Evolutionary conservation across 768 basidiomycete genomes (phyloP).

Genomic region (Rickenella mellea): DNA sequence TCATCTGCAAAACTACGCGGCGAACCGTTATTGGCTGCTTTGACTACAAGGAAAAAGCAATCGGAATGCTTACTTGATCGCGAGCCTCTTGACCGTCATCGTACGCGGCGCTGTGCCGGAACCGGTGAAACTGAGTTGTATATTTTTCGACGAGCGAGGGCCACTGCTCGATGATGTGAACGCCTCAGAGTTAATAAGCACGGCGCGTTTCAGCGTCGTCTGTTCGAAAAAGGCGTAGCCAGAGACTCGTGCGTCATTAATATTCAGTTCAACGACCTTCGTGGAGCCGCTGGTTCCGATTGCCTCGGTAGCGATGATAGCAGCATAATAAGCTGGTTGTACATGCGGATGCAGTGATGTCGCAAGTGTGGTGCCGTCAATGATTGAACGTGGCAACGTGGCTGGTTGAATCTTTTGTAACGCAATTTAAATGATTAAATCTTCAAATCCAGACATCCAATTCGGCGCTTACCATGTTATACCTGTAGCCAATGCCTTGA

Average conservation of each 20-base stretch:
- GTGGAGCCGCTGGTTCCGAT: constrained; percentile 37
- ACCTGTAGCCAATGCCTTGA: constrained; percentile 63
- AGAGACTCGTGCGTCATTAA: constrained; percentile 39
- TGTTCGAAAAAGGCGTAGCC: constrained; percentile 57
- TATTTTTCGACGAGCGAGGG: constrained; percentile 22
- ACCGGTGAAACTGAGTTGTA: constrained; percentile 25
- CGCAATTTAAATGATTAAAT: constrained; percentile 3
- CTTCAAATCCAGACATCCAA: too few relatives aligned
- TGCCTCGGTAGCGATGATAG: constrained; percentile 49
- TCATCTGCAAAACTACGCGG: constrained; percentile 38
- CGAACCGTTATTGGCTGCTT: background rate
- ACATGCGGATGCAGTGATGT: constrained; percentile 47
- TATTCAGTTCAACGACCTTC: constrained; percentile 35
- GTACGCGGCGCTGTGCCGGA: constrained; percentile 14
- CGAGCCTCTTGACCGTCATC: constrained; percentile 38
- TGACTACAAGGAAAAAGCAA: background rate
- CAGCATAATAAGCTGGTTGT: constrained; percentile 61
- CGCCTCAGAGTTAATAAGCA: constrained; percentile 52
- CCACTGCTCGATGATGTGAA: constrained; percentile 24
- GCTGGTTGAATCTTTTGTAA: constrained; percentile 49
- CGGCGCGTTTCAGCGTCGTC: constrained; percentile 30
- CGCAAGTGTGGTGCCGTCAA: constrained; percentile 42
- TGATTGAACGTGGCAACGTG: constrained; percentile 44
- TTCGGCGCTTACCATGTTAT: constrained; percentile 42
- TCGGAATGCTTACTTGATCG: constrained; percentile 32